These are phyloP conservation scores for Candida gigantensis DNA, from an alignment of 1,139 yeast species.

Conservation along the genomic window DNA sequence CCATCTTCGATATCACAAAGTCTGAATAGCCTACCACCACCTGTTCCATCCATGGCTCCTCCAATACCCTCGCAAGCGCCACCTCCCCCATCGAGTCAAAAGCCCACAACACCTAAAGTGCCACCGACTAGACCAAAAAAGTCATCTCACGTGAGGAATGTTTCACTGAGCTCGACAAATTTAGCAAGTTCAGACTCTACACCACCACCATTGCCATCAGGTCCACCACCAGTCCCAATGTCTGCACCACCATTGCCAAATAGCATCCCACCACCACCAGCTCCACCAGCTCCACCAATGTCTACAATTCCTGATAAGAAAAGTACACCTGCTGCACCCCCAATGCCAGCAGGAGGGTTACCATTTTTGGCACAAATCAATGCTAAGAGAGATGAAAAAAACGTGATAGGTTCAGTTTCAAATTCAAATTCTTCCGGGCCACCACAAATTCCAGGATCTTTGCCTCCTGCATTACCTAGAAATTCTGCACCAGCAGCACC, in stretches of 20 bases:
- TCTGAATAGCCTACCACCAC: conserved; percentile 24
- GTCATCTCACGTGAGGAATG: conserved; percentile 30
- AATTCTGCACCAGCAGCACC: conserved; percentile 13
- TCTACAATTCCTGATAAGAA: conserved; percentile 18
- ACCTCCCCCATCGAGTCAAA: conserved; percentile 19
- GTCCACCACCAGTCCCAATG: conserved; percentile 21
- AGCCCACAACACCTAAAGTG: conserved; percentile 19
- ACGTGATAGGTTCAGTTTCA: conserved; percentile 53
- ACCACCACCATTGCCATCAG: conserved; percentile 15
- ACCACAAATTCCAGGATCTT: conserved; percentile 7
- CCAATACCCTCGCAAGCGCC: conserved; percentile 20
- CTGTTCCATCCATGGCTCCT: conserved; percentile 25
- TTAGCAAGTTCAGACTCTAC: conserved; percentile 20
- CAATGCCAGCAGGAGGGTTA: conserved; percentile 29
- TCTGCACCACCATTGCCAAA: conserved; percentile 16
- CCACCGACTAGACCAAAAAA: conserved; percentile 34
- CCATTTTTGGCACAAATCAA: conserved; percentile 60
- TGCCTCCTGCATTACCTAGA: conserved; percentile 11
- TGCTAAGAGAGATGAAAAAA: conserved; percentile 52
- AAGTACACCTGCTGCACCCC: conserved; percentile 21
- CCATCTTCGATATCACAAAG: conserved; percentile 27
- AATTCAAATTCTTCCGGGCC: conserved; percentile 11
- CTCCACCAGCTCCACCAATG: conserved; percentile 20
- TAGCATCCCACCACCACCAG: conserved; percentile 20
- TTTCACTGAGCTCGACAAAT: conserved; percentile 19